Conservation (phyloP, 257 asterid species). For the Ophiorrhiza pumila region DNA sequence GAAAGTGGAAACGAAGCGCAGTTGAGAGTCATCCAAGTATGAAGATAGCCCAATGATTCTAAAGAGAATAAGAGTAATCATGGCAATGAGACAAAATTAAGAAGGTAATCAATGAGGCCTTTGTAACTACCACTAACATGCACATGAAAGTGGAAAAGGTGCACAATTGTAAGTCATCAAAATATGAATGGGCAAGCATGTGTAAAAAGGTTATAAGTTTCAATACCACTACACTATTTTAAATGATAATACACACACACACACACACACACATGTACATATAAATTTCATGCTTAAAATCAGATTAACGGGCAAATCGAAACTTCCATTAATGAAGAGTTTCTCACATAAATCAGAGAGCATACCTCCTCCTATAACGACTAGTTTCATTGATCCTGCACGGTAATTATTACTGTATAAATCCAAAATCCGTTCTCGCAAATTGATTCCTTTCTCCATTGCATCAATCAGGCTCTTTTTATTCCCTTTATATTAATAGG, state of each 20-base stretch:
- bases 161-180: background rate
- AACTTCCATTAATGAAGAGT: background rate
- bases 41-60: too few relatives aligned
- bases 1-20: background rate
- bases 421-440: conserved; percentile 69
- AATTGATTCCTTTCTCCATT: conserved; percentile 77
- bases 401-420: conserved; percentile 65
- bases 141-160: background rate
- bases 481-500: conserved; percentile 56
- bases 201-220: background rate
- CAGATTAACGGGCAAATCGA: background rate
- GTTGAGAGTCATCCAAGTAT: background rate
- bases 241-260: too few relatives aligned
- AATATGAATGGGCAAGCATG: background rate
- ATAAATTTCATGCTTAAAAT: background rate
- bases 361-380: conserved; percentile 90
- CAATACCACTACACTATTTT: background rate
- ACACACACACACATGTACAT: background rate
- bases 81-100: background rate
- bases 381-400: conserved; percentile 93
- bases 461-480: conserved; percentile 95
- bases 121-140: background rate
- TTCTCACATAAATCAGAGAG: conserved; percentile 2
- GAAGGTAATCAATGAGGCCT: background rate
- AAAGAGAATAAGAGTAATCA: background rate